phyloP scores from a whole-genome alignment of 140 eudicot species.

The Anethum foeniculum region DNA sequence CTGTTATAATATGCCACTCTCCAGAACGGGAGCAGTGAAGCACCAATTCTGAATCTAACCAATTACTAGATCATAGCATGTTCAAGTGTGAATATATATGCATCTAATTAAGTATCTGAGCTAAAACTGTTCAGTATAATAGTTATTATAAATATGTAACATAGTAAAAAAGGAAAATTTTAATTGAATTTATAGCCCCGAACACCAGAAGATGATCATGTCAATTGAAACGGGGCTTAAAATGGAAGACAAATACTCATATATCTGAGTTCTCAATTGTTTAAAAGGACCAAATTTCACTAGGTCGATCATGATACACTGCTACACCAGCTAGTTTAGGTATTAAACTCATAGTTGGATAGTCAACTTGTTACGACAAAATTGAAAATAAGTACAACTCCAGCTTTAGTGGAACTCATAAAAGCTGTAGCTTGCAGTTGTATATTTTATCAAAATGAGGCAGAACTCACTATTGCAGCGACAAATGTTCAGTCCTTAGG shows the following conservation, averaged over 20 bases:
- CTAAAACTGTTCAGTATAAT: not conserved
- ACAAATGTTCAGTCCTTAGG: not conserved
- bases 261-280: not conserved
- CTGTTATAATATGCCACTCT: not conserved
- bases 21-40: not conserved
- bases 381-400: not conserved
- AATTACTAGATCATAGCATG: not conserved
- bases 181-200: not conserved
- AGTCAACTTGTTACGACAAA: not conserved
- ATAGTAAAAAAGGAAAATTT: too few relatives aligned
- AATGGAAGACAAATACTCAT: not conserved
- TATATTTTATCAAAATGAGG: not conserved
- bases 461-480: not conserved
- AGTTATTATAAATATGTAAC: not conserved
- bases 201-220: not conserved
- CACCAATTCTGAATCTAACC: not conserved
- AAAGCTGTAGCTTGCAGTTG: not conserved
- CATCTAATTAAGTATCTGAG: not conserved
- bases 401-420: not conserved
- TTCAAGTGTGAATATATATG: not conserved
- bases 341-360: not conserved
- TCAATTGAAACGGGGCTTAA: not conserved
- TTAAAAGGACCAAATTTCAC: not conserved
- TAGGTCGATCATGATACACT: not conserved
- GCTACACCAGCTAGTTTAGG: not conserved